Conservation (phyloP, 2,329 filamentous ascomycete genomes). For the Tolypocladium cylindrosporum region DNA sequence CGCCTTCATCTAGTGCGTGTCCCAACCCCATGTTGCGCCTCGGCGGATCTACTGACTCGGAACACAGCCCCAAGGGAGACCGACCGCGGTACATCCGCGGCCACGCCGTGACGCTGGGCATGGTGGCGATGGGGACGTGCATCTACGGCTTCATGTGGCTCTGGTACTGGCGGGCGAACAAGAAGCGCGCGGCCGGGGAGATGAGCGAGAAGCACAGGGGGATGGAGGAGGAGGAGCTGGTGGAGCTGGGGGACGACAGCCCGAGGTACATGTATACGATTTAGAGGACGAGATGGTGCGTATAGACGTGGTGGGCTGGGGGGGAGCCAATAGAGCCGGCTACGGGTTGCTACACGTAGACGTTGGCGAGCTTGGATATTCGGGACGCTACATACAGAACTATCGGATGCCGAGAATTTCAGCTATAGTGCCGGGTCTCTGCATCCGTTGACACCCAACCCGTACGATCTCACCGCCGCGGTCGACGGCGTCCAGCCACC, state of each 20-base stretch:
- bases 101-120: slow-evolving; percentile 48
- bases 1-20: slow-evolving; percentile 48
- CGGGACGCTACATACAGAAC: not conserved
- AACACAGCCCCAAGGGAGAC: slow-evolving; percentile 30
- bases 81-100: slow-evolving; percentile 50
- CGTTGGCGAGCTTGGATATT: not conserved
- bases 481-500: not conserved
- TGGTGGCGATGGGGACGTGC: slow-evolving; percentile 44
- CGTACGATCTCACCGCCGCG: not conserved
- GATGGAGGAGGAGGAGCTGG: slow-evolving; percentile 35
- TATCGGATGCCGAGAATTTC: not conserved
- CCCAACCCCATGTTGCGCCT: not conserved
- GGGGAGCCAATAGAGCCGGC: too few relatives aligned
- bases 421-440: not conserved
- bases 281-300: slow-evolving; percentile 5
- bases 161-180: slow-evolving; percentile 39
- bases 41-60: not conserved
- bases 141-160: slow-evolving; percentile 46
- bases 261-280: slow-evolving; percentile 37
- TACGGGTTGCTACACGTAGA: not conserved
- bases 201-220: slow-evolving; percentile 26
- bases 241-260: slow-evolving; percentile 42
- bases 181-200: slow-evolving; percentile 27
- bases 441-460: not conserved
- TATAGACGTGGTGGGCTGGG: not conserved